These are phyloP conservation scores for Cladophialophora exuberans DNA, from an alignment of 2,329 filamentous ascomycete genomes.

Conservation along the genomic window DNA sequence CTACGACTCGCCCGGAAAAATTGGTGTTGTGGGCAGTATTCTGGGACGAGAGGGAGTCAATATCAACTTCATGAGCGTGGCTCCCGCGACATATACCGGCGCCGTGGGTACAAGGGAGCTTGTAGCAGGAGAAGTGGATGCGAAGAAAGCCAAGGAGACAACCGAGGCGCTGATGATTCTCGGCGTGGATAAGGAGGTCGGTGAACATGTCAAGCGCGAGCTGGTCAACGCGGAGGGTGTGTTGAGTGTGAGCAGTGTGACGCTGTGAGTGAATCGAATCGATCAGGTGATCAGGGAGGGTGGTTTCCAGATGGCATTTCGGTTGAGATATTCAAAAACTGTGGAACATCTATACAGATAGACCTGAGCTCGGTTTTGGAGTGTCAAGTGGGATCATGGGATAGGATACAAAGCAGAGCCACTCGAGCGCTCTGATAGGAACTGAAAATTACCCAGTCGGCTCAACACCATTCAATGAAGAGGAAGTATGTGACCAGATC, in stretches of 20 bases:
- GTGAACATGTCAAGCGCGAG: conserved; percentile 56
- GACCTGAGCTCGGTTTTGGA: too few relatives aligned
- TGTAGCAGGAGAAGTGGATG: conserved; percentile 27
- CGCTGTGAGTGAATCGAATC: conserved; percentile 39
- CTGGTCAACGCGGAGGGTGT: conserved; percentile 56
- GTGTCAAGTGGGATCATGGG: too few relatives aligned
- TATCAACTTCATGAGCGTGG: conserved; percentile 79
- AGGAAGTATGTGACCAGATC: too few relatives aligned
- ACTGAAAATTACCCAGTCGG: too few relatives aligned
- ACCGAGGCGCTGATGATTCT: conserved; percentile 79
- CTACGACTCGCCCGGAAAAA: conserved; percentile 80
- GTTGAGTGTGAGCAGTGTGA: conserved; percentile 57
- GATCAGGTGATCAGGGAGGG: neutral
- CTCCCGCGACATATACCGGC: conserved; percentile 41
- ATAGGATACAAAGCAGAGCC: too few relatives aligned
- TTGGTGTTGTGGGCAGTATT: conserved; percentile 74
- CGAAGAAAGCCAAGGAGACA: conserved; percentile 31
- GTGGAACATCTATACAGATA: neutral
- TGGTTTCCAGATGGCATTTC: neutral
- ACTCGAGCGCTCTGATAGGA: too few relatives aligned
- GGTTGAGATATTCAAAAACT: too few relatives aligned
- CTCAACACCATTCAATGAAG: too few relatives aligned
- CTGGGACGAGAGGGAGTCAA: conserved; percentile 74
- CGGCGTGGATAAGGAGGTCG: conserved; percentile 69
- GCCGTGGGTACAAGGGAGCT: conserved; percentile 9